Evolutionary conservation across 1,139 yeast species (phyloP).

Genomic region (Nakaseomyces sp.): DNA sequence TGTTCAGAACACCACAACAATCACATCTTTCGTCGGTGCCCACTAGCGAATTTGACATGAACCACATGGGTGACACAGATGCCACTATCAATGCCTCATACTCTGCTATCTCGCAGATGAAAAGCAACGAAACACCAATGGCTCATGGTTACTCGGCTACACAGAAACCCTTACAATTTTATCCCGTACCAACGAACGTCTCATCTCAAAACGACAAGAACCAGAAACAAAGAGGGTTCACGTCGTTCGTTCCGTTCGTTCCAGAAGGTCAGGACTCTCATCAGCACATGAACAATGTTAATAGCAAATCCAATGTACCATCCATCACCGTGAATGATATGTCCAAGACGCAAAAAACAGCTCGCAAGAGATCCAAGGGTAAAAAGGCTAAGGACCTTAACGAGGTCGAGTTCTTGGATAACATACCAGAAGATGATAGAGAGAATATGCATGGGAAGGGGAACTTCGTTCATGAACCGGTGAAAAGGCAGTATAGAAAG

Average conservation of each 20-base stretch:
- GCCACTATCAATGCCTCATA: slow-evolving; percentile 12
- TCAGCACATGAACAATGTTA: neutral
- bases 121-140: slow-evolving; percentile 16
- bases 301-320: neutral
- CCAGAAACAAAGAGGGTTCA: neutral
- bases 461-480: neutral
- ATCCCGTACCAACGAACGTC: slow-evolving; percentile 23
- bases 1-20: slow-evolving; percentile 30
- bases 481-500: slow-evolving; percentile 1
- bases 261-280: slow-evolving; percentile 4
- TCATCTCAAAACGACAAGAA: neutral
- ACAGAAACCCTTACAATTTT: slow-evolving; percentile 30
- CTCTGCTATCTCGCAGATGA: slow-evolving; percentile 9
- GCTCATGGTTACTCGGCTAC: slow-evolving; percentile 24
- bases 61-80: slow-evolving; percentile 6
- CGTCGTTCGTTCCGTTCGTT: slow-evolving; percentile 4
- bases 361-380: neutral
- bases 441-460: neutral
- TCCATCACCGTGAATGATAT: slow-evolving; percentile 2
- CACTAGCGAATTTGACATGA: slow-evolving; percentile 7
- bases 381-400: neutral
- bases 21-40: slow-evolving; percentile 10
- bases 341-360: slow-evolving; percentile 1
- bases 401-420: slow-evolving; percentile 1
- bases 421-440: slow-evolving; percentile 4